Evolutionary conservation across 2,329 filamentous ascomycete species (phyloP), one percentile per base, ranked within the genome.

Genomic region (Neopestalotiopsis sp.): DNA sequence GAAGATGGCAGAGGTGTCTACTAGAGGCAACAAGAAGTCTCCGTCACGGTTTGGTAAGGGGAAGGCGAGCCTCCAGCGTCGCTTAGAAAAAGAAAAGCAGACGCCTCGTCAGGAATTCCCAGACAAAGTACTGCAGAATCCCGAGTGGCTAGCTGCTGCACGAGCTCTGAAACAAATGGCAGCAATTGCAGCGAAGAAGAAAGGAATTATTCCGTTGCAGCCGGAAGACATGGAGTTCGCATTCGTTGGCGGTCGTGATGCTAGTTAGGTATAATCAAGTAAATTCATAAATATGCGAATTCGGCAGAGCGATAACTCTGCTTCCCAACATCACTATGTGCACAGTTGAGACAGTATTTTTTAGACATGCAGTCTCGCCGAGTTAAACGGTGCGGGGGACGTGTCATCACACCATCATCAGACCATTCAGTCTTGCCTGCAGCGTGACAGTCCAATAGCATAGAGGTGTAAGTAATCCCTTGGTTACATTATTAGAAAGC

Each of bases 1-100:
- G 17, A 90, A 89, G 70, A 79, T 82, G 42, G 73, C 75, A 1
- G 87, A 90, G 68, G 88, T 90, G 38, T 73, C 77, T 53, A 76
- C 75, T 1, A 84, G 88, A 1, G 83, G 83, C 4, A 80, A 79
- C 3, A 81, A 85, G 20, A 90, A 90, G 71, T 66, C 45, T 30
- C 24, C 12, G n/a, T 78, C 75, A 5, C 85, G 85, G 71, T 85
- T 87, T 61, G 86, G 87, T 24, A 82, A 81, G 69, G 83, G 81
- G 0, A 75, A 78, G 0, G 74, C 71, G 20, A 71, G 74, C 61
- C 45, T 65, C 5, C 73, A 68, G 3, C 57, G 80, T 61, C 80
- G 84, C 12, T 74, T 82, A 70, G 80, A 59, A 9, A 13, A 74
- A 34, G 79, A 78, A 70, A 71, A 79, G 72, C 77, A 65, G 13